Percentiles rank a stretch among this genome's conserved stretches.
phyloP scores from a whole-genome alignment of 768 basidiomycete genomes.

The Imleria badia region DNA sequence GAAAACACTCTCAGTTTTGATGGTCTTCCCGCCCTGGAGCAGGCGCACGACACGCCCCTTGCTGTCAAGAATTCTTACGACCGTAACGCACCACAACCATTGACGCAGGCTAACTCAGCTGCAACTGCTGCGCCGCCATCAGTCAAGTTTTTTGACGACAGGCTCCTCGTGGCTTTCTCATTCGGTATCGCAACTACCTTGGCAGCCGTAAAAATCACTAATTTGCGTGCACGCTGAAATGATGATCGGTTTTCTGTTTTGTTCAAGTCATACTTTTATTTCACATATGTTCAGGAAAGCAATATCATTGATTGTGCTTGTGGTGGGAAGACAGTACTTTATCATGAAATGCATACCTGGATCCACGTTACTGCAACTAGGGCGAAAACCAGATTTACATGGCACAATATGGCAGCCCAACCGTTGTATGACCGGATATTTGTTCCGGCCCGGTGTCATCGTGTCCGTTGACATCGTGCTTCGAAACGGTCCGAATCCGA shows the following conservation, averaged over 20 bases:
- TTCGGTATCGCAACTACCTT: slow-evolving; percentile 27
- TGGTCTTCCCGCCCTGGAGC: slow-evolving; percentile 49
- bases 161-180: slow-evolving; percentile 29
- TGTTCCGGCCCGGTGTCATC: too few species aligned
- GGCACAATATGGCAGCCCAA: too few species aligned
- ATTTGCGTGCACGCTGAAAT: slow-evolving; percentile 6
- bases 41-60: slow-evolving; percentile 26
- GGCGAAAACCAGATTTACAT: too few species aligned
- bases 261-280: not conserved
- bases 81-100: slow-evolving; percentile 11
- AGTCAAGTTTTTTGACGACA: not conserved
- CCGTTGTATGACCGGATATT: too few species aligned
- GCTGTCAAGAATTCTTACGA: slow-evolving; percentile 23
- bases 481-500: too few species aligned
- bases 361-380: too few species aligned
- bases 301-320: too few species aligned
- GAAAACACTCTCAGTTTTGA: slow-evolving; percentile 55
- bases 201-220: slow-evolving; percentile 7
- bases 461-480: too few species aligned
- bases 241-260: not conserved
- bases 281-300: too few species aligned
- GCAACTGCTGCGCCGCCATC: not conserved
- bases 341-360: too few species aligned
- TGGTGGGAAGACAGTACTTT: too few species aligned
- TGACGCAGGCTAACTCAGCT: not conserved